phyloP scores from a whole-genome alignment of 2,329 filamentous ascomycete genomes.

The Lasiodiplodia hormozganensis region DNA sequence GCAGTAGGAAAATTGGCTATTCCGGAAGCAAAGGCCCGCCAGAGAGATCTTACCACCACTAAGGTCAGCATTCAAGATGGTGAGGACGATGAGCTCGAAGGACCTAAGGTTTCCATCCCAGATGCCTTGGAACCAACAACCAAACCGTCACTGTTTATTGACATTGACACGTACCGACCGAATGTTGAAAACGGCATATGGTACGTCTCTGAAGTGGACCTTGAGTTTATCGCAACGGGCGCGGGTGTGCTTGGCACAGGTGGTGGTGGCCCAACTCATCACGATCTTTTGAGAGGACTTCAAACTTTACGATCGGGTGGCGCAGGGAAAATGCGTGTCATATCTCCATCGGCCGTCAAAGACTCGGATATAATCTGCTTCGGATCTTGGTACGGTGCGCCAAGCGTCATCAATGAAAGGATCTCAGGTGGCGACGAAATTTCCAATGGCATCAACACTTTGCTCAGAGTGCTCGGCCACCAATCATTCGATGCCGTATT shows the following conservation, averaged over 20 bases:
- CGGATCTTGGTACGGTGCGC: slow-evolving; percentile 56
- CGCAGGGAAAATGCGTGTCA: slow-evolving; percentile 50
- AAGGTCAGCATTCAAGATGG: slow-evolving; percentile 13
- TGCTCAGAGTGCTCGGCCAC: neutral
- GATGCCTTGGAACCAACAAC: neutral
- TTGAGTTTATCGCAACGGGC: slow-evolving; percentile 63
- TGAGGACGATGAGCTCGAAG: neutral
- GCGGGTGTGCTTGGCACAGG: slow-evolving; percentile 69
- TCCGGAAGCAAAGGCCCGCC: neutral
- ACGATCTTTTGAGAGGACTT: slow-evolving; percentile 46
- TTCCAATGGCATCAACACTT: slow-evolving; percentile 34
- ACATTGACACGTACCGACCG: neutral
- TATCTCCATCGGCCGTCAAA: slow-evolving; percentile 45
- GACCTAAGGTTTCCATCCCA: neutral
- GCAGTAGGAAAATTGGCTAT: slow-evolving; percentile 15
- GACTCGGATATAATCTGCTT: slow-evolving; percentile 52
- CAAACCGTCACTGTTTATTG: neutral
- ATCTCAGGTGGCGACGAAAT: slow-evolving; percentile 49
- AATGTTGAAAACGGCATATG: slow-evolving; percentile 56
- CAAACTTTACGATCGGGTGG: slow-evolving; percentile 57
- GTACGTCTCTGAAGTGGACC: slow-evolving; percentile 64
- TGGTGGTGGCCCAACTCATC: slow-evolving; percentile 62
- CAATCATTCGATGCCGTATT: neutral
- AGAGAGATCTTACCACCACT: neutral
- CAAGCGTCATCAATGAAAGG: slow-evolving; percentile 50